A percentile compares a stretch with the other conserved stretches of the same genome.
phyloP scores from a whole-genome alignment of 345 rosid genomes.

The Fremontodendron californicum region DNA sequence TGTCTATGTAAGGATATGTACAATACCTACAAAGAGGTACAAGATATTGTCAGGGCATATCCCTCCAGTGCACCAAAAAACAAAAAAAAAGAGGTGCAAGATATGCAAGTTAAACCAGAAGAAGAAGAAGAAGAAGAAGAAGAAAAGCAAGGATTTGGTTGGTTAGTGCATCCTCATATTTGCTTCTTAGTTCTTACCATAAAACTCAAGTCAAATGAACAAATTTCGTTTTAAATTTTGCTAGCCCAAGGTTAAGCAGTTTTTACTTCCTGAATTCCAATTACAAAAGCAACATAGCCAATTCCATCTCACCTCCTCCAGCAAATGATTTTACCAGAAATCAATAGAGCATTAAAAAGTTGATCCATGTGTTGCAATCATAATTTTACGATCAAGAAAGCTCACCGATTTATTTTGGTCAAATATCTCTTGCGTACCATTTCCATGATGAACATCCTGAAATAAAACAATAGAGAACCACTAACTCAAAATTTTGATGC shows the following conservation, averaged over 20 bases:
- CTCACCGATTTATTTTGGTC: slow-evolving; percentile 81
- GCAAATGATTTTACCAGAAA: slow-evolving; percentile 10
- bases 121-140: neutral
- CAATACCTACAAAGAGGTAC: slow-evolving; percentile 52
- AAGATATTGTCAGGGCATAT: neutral
- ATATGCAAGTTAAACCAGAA: neutral
- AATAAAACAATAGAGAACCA: slow-evolving; percentile 18
- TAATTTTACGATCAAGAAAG: slow-evolving; percentile 16
- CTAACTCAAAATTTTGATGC: neutral
- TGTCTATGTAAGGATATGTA: slow-evolving; percentile 92
- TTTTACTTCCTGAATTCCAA: slow-evolving; percentile 9
- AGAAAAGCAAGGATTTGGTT: neutral
- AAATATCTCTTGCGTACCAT: slow-evolving; percentile 96
- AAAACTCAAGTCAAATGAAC: neutral
- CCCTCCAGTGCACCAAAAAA: neutral
- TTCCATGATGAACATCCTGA: slow-evolving; percentile 99
- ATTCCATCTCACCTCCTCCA: slow-evolving; percentile 15
- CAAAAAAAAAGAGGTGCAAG: neutral
- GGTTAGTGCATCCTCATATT: neutral
- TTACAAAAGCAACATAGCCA: neutral
- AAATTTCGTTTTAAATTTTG: neutral
- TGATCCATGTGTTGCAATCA: neutral
- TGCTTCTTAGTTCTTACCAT: slow-evolving; percentile 4
- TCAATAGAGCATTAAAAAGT: neutral
- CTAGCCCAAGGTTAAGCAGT: neutral